Evolutionary conservation across 371 early-diverging fungal species (phyloP), one percentile per base, ranked within the genome.

Genomic region (Umbelopsis sp.): DNA sequence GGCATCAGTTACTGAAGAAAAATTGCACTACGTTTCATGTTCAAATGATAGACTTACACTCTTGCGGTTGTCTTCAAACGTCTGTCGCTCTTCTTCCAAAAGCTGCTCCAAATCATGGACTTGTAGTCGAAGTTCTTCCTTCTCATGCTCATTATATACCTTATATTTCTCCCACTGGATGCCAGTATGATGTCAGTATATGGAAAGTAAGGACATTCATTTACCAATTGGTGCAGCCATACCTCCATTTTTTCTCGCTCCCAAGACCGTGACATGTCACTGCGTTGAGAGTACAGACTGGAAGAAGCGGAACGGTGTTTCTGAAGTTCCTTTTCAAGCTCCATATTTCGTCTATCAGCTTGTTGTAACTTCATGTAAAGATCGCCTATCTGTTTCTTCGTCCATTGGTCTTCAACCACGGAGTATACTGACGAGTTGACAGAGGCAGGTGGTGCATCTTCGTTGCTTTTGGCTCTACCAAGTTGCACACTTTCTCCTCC

Each of bases 91-190:
- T 18, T 78, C 78, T 25, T 78, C 78, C 45, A 78, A 44, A 25
- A 78, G 35, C 38, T 74, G 78, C 35, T 78, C 76, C 32, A 72
- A 46, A 22, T 80, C 77, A 50, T 82, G 80, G 4, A 72, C 65
- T 44, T 74, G 74, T 1, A 77, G 51, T 16, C 73, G 70, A 69
- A 79, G 63, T 25, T 79, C 79, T 66, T 76, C 73, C n/a, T 70
- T 74, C 16, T 75, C 79, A 50, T 74, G 65, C 22, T 65, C 70
- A 29, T 65, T 41, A 4, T 22, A 24, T 7, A 18, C 50, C 12
- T 44, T 48, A 46, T 69, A 67, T 41, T 65, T 69, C 32, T 78
- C 78, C 45, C 64, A 65, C 57, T 68, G 64, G 18, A 51, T 52
- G 50, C 20, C 8, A 57, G 18, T 35, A 32, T 18, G 9, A 11